phyloP scores from a whole-genome alignment of 495 filamentous ascomycete genomes.

The Neurospora tetrasperma region DNA sequence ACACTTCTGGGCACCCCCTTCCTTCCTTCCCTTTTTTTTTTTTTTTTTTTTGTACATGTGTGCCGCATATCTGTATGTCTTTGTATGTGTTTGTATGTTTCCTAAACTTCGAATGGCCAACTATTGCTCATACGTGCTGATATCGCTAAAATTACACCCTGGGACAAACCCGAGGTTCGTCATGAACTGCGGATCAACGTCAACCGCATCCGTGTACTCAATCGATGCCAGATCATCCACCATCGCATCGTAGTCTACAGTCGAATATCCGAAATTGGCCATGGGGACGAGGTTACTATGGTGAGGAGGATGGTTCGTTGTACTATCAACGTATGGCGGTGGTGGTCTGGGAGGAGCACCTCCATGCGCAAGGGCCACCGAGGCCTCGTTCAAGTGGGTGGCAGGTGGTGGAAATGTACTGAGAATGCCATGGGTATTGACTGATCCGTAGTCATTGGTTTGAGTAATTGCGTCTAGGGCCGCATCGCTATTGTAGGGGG shows the following conservation, averaged over 20 bases:
- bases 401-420: not conserved
- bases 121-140: slow-evolving; percentile 8
- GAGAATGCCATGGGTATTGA: not conserved
- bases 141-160: slow-evolving; percentile 21
- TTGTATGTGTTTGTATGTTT: not conserved
- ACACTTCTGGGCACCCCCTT: not conserved
- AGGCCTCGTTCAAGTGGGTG: not conserved
- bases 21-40: no score
- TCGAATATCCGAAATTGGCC: not conserved
- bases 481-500: not conserved
- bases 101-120: not conserved
- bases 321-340: not conserved
- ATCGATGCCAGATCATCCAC: slow-evolving; percentile 54
- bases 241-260: slow-evolving; percentile 45
- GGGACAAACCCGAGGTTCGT: slow-evolving; percentile 51
- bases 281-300: not conserved
- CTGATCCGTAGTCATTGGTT: not conserved
- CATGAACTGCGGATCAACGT: slow-evolving; percentile 29
- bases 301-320: not conserved
- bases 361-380: not conserved
- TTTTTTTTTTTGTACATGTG: no score
- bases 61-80: no score
- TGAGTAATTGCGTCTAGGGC: not conserved
- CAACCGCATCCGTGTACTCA: slow-evolving; percentile 48
- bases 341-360: not conserved